Evolutionary conservation across 345 rosid genomes (phyloP).

Genomic region (Dovyalis caffra): DNA sequence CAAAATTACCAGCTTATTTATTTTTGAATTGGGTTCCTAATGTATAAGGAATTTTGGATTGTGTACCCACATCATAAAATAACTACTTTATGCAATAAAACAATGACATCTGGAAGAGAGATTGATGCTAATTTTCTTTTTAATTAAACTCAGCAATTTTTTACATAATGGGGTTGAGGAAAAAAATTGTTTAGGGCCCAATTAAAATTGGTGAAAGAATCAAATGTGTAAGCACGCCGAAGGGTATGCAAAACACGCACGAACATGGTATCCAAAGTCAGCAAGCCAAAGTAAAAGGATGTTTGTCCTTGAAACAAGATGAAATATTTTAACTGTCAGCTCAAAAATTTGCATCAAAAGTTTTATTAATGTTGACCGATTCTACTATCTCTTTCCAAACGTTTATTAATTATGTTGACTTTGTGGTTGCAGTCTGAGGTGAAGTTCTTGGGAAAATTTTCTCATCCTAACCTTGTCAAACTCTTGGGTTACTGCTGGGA

Average conservation of each 20-base stretch:
- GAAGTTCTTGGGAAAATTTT: conserved; percentile 69
- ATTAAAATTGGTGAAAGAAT: too few relatives aligned
- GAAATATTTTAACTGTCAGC: too few relatives aligned
- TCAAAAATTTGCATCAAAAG: too few relatives aligned
- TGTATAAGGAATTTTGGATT: background rate
- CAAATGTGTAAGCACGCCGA: background rate
- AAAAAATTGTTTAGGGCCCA: too few relatives aligned
- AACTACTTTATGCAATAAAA: too few relatives aligned
- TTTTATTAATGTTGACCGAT: background rate
- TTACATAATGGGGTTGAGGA: too few relatives aligned
- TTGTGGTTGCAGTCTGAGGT: conserved; percentile 66
- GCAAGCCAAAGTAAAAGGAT: background rate
- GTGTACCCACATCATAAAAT: too few relatives aligned
- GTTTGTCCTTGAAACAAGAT: too few relatives aligned
- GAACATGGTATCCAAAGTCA: background rate
- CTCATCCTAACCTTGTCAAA: conserved; percentile 79
- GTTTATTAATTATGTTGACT: background rate
- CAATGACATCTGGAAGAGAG: background rate
- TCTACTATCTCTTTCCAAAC: too few relatives aligned
- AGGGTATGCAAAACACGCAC: background rate
- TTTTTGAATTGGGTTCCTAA: background rate
- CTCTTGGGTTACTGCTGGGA: conserved; percentile 86
- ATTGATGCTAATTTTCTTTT: background rate
- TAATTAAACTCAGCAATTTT: too few relatives aligned
- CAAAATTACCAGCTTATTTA: background rate